A percentile compares a stretch with the other conserved stretches of the same genome.
phyloP scores from a whole-genome alignment of 495 filamentous ascomycete species.

The Tuber umbilicatum region DNA sequence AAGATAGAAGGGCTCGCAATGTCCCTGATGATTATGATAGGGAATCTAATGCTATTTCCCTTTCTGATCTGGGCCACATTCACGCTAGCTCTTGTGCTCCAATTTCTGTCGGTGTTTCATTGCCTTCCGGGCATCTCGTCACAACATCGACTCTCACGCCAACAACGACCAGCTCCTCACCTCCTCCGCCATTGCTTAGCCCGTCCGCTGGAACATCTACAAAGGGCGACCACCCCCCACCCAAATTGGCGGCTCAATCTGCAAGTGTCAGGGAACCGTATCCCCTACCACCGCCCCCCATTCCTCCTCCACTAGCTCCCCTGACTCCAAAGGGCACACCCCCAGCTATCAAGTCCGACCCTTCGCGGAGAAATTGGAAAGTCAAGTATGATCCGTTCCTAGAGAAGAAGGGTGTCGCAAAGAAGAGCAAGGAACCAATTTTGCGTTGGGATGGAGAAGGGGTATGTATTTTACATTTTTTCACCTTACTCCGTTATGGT shows the following conservation, averaged over 20 bases:
- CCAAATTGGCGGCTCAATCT: slow-evolving; percentile 23
- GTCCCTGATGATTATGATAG: slow-evolving; percentile 28
- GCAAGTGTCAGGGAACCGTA: slow-evolving; percentile 24
- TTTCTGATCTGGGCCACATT: slow-evolving; percentile 19
- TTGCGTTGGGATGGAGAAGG: slow-evolving; percentile 41
- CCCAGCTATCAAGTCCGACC: slow-evolving; percentile 33
- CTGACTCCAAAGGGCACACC: slow-evolving; percentile 41
- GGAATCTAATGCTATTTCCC: slow-evolving; percentile 45
- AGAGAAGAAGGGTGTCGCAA: slow-evolving; percentile 45
- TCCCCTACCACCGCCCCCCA: slow-evolving; percentile 14
- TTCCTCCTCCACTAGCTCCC: slow-evolving; percentile 33
- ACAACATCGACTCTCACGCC: slow-evolving; percentile 28
- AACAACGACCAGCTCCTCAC: slow-evolving; percentile 22
- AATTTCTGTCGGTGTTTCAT: slow-evolving; percentile 10
- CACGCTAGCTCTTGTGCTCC: slow-evolving; percentile 19
- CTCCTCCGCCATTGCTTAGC: slow-evolving; percentile 33
- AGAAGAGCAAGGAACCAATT: slow-evolving; percentile 45
- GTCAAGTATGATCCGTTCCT: slow-evolving; percentile 40
- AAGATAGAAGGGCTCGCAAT: slow-evolving; percentile 41
- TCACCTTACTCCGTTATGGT: slow-evolving; percentile 4
- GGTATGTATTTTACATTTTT: slow-evolving; percentile 40
- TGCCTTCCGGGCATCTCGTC: background rate
- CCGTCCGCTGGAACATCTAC: slow-evolving; percentile 23
- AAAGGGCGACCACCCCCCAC: slow-evolving; percentile 28
- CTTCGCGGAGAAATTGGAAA: slow-evolving; percentile 32